Evolutionary conservation across 2,329 filamentous ascomycete species (phyloP).

Genomic region (Diaporthe caulivora): DNA sequence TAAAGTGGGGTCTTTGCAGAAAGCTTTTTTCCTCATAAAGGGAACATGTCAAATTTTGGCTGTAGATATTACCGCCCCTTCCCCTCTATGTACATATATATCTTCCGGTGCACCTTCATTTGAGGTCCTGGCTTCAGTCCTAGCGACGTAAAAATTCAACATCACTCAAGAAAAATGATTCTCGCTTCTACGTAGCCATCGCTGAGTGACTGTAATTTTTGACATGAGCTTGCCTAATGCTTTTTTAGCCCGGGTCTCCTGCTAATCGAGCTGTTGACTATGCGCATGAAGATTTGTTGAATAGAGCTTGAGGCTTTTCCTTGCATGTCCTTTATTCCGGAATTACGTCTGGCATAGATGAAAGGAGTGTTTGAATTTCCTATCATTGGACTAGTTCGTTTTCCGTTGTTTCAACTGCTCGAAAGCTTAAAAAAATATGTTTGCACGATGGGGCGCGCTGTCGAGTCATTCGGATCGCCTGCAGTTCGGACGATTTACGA

Average conservation of each 20-base stretch:
- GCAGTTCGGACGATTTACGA: not conserved
- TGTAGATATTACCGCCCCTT: conserved; percentile 25
- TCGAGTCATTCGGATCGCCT: conserved; percentile 4
- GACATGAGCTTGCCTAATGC: no score
- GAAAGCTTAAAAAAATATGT: not conserved
- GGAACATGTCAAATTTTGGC: conserved; percentile 22
- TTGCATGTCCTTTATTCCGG: not conserved
- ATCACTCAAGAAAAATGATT: not conserved
- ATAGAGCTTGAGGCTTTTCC: not conserved
- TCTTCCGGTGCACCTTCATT: not conserved
- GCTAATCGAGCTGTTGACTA: not conserved
- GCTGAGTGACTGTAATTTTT: not conserved
- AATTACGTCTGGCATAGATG: conserved; percentile 9
- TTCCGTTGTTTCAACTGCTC: not conserved
- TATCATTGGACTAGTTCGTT: conserved; percentile 20
- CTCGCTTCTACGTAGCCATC: not conserved
- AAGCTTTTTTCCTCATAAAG: conserved; percentile 11
- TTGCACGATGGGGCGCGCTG: not conserved
- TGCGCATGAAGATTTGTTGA: not conserved
- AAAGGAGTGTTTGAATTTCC: not conserved
- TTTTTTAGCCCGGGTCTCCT: no score
- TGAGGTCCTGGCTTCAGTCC: not conserved
- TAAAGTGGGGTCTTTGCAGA: not conserved
- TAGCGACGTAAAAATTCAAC: conserved; percentile 10
- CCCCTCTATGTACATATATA: conserved; percentile 17